Percentiles rank a stretch among this genome's conserved stretches.
Conservation (phyloP, 1,284 basidiomycete genomes). For the Hemileia vastatrix region DNA sequence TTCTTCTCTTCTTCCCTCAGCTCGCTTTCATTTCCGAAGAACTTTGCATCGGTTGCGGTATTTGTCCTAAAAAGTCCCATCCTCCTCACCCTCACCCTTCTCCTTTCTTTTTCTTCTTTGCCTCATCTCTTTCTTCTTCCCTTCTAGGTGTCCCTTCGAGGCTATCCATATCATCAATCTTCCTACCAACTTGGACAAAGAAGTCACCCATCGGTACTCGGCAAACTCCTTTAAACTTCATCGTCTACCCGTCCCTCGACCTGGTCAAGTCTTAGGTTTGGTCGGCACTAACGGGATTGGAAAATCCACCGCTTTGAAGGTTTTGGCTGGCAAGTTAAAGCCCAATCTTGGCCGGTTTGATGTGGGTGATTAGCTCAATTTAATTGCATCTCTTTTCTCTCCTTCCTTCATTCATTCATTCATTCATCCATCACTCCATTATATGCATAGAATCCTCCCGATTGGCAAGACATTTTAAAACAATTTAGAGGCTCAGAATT, state of each 20-base stretch:
- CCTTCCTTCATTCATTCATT: constrained; percentile 10
- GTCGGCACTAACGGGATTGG: constrained; percentile 98
- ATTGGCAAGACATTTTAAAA: constrained; percentile 94
- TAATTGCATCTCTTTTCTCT: too few relatives aligned
- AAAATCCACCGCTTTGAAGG: constrained; percentile 90
- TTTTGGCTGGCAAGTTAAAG: constrained; percentile 88
- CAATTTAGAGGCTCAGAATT: constrained; percentile 94
- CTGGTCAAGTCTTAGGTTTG: constrained; percentile 87
- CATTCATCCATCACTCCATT: neutral
- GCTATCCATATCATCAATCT: constrained; percentile 95
- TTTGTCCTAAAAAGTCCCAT: constrained; percentile 87
- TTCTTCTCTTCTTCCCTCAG: constrained; percentile 29
- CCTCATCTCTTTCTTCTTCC: constrained; percentile 40
- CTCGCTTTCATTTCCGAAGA: constrained; percentile 97
- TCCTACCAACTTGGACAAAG: constrained; percentile 82
- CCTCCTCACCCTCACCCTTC: neutral
- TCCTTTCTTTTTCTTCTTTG: constrained; percentile 30
- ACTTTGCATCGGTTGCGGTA: constrained; percentile 93
- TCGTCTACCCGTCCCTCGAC: constrained; percentile 83
- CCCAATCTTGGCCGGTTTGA: constrained; percentile 84
- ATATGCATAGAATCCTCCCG: constrained; percentile 66
- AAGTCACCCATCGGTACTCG: constrained; percentile 92
- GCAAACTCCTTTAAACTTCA: constrained; percentile 98
- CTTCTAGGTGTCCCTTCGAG: constrained; percentile 80
- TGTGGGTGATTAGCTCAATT: constrained; percentile 49